A percentile compares a stretch with the other conserved stretches of the same genome.
Conservation (phyloP, 441 rosid species). For the Rhodomyrtus psidioides region DNA sequence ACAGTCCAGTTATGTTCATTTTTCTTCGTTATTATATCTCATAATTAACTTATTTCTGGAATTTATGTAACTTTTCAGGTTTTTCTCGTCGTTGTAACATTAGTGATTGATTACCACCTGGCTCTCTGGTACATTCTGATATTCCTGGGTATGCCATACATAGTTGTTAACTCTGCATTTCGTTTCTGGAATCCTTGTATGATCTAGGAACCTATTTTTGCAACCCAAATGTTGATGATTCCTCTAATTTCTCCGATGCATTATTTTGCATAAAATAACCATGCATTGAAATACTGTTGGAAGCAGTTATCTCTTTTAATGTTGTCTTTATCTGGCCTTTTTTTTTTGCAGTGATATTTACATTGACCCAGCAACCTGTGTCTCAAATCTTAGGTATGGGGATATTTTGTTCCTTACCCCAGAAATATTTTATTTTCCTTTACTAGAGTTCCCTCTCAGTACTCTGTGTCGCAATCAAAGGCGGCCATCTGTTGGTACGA, state of each 20-base stretch:
- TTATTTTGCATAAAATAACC: not conserved
- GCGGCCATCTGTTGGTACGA: not conserved
- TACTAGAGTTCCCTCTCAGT: not conserved
- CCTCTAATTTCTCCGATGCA: not conserved
- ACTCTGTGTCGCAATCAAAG: not conserved
- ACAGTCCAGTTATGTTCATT: not conserved
- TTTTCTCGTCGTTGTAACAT: constrained; percentile 54
- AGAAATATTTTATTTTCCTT: not conserved
- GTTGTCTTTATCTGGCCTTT: not conserved
- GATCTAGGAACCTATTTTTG: not conserved
- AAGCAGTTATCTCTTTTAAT: not conserved
- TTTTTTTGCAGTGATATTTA: constrained; percentile 50
- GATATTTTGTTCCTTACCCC: not conserved
- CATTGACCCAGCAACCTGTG: constrained; percentile 63
- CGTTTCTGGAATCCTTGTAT: not conserved
- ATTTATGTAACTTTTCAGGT: constrained; percentile 30
- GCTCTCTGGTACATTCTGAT: constrained; percentile 54
- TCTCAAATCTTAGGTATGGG: constrained; percentile 58
- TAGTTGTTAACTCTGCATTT: not conserved
- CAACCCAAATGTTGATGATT: not conserved
- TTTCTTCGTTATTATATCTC: not conserved
- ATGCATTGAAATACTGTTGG: not conserved
- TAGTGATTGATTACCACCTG: constrained; percentile 63
- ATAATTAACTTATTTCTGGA: not conserved
- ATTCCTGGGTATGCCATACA: constrained; percentile 44